phyloP scores from a whole-genome alignment of 306 rosid species.

The Spatholobus suberectus region DNA sequence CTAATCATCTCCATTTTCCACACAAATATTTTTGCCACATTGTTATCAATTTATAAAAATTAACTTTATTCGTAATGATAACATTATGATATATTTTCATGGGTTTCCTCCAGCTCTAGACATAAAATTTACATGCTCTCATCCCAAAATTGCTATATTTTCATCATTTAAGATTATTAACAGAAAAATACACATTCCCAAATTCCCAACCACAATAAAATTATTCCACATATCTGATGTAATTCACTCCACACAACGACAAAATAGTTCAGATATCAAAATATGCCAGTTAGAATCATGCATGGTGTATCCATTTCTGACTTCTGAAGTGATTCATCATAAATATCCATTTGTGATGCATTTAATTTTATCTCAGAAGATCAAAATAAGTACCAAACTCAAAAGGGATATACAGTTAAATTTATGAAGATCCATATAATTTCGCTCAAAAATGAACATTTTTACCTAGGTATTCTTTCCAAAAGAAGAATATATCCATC shows the following conservation, averaged over 20 bases:
- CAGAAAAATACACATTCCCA: not conserved
- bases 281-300: constrained; percentile 4
- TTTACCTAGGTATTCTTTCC: constrained; percentile 95
- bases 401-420: constrained; percentile 25
- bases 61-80: not conserved
- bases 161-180: not conserved
- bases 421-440: not conserved
- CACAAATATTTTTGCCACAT: not conserved
- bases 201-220: not conserved
- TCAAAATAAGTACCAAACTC: constrained; percentile 35
- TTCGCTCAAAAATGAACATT: not conserved
- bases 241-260: not conserved
- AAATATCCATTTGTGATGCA: not conserved
- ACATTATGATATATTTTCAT: not conserved
- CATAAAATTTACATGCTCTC: not conserved
- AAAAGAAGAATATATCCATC: constrained; percentile 94
- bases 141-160: not conserved
- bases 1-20: constrained; percentile 5
- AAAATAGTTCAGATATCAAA: constrained; percentile 33
- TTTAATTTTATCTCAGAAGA: not conserved
- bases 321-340: constrained; percentile 1
- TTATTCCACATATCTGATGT: constrained; percentile 12
- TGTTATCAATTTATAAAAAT: not conserved
- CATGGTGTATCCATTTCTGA: not conserved
- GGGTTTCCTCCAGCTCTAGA: not conserved